A percentile compares a stretch with the other conserved stretches of the same genome.
Conservation (phyloP, 2,329 filamentous ascomycete species). For the Talaromyces sp. region DNA sequence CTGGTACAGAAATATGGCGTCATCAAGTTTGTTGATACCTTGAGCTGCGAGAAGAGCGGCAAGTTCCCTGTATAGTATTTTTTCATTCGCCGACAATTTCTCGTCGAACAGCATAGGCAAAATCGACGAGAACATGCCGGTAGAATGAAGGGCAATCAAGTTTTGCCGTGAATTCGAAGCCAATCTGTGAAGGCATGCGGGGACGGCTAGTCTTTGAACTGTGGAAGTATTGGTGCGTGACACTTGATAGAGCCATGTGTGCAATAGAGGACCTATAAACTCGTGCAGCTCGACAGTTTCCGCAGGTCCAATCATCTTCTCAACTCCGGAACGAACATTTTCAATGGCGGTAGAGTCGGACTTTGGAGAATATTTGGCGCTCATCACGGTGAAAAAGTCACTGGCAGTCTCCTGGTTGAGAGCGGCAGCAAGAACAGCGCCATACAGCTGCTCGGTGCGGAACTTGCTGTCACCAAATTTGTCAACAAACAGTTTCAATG, state of each 20-base stretch:
- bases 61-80: slow-evolving; percentile 56
- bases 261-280: slow-evolving; percentile 31
- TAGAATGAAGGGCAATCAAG: slow-evolving; percentile 63
- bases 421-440: slow-evolving; percentile 73
- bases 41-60: slow-evolving; percentile 65
- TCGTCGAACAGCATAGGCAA: slow-evolving; percentile 58
- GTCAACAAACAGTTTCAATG: slow-evolving; percentile 59
- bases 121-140: slow-evolving; percentile 63
- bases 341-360: slow-evolving; percentile 12
- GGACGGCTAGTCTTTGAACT: slow-evolving; percentile 49
- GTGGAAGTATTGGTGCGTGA: slow-evolving; percentile 44
- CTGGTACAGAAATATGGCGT: slow-evolving; percentile 71
- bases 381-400: slow-evolving; percentile 53
- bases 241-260: slow-evolving; percentile 53
- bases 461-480: slow-evolving; percentile 38
- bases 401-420: slow-evolving; percentile 71
- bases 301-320: slow-evolving; percentile 32
- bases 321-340: slow-evolving; percentile 24
- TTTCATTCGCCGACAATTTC: slow-evolving; percentile 51
- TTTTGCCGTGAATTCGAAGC: slow-evolving; percentile 62
- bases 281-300: slow-evolving; percentile 39
- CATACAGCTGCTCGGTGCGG: slow-evolving; percentile 69
- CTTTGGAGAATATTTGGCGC: slow-evolving; percentile 20
- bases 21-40: slow-evolving; percentile 73
- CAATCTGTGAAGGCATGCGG: slow-evolving; percentile 57